phyloP scores from a whole-genome alignment of 2,329 filamentous ascomycete genomes.

The Cladosporium sp. region DNA sequence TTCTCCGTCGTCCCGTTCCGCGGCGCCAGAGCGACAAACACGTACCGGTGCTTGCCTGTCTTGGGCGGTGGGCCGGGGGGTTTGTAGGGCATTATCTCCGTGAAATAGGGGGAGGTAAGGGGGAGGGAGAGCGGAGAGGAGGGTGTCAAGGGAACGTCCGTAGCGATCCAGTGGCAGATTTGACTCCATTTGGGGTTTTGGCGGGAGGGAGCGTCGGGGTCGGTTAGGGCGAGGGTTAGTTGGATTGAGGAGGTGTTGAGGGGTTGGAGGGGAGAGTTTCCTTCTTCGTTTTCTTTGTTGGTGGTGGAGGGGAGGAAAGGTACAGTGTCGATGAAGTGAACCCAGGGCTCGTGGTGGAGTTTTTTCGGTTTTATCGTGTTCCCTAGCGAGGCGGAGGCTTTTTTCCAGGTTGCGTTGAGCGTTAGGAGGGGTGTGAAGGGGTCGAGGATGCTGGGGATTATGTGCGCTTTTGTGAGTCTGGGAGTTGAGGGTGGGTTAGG shows the following conservation, averaged over 20 bases:
- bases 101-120: conserved; percentile 12
- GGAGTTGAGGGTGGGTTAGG: background rate
- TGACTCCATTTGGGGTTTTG: conserved; percentile 52
- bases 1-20: conserved; percentile 39
- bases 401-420: conserved; percentile 44
- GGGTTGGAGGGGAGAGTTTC: background rate
- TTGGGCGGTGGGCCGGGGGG: conserved; percentile 51
- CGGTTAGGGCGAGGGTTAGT: conserved; percentile 50
- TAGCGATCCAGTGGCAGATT: conserved; percentile 53
- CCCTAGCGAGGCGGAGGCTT: conserved; percentile 46
- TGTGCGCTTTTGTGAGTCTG: conserved; percentile 27
- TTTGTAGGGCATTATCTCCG: conserved; percentile 47
- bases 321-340: conserved; percentile 25
- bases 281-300: background rate
- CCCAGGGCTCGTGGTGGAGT: conserved; percentile 38
- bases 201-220: conserved; percentile 54
- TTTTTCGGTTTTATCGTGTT: conserved; percentile 48
- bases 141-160: conserved; percentile 31
- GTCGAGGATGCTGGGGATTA: conserved; percentile 48
- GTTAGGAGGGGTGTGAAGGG: conserved; percentile 53
- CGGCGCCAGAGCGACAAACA: conserved; percentile 49
- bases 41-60: conserved; percentile 55
- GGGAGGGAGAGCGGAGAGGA: background rate
- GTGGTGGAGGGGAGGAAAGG: conserved; percentile 9
- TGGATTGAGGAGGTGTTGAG: conserved; percentile 21